These are phyloP conservation scores for Podospora anserina DNA, from an alignment of 495 filamentous ascomycete species.

Conservation along the genomic window DNA sequence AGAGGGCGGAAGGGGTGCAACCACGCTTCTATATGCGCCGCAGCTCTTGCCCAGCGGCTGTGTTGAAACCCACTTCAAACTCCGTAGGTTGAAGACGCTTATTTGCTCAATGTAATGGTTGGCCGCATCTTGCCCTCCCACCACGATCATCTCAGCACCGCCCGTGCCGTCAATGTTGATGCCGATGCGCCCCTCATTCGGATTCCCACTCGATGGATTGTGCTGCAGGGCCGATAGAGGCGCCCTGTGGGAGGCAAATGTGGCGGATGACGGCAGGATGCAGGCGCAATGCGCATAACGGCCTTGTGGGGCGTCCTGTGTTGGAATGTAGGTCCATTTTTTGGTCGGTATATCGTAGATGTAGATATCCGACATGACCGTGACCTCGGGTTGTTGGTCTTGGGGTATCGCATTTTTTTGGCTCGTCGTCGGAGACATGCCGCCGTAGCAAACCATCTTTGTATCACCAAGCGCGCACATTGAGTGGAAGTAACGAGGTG, in stretches of 20 bases:
- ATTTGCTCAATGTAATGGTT: conserved; percentile 99
- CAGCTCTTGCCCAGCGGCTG: conserved; percentile 81
- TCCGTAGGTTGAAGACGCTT: conserved; percentile 96
- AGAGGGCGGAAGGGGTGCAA: conserved; percentile 68
- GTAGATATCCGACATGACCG: conserved; percentile 97
- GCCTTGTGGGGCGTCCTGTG: conserved; percentile 81
- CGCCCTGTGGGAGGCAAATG: conserved; percentile 77
- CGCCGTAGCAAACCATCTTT: conserved; percentile 95
- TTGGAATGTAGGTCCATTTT: conserved; percentile 80
- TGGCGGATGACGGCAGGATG: conserved; percentile 81
- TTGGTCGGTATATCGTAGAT: conserved; percentile 86
- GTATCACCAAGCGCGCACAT: conserved; percentile 90
- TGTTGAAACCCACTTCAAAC: conserved; percentile 90
- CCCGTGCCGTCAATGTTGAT: conserved; percentile 85
- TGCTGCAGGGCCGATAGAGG: conserved; percentile 83
- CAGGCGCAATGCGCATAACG: conserved; percentile 96
- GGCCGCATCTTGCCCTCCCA: conserved; percentile 93
- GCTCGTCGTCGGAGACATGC: conserved; percentile 80
- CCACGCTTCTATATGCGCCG: conserved; percentile 93
- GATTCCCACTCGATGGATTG: conserved; percentile 73
- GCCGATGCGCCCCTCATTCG: conserved; percentile 81
- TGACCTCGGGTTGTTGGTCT: conserved; percentile 80
- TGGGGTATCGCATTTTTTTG: conserved; percentile 47
- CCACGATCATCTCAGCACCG: conserved; percentile 95
- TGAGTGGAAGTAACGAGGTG: conserved; percentile 93